phyloP scores from a whole-genome alignment of 352 stramenopile genomes.

The Globisporangium recalcitrans region DNA sequence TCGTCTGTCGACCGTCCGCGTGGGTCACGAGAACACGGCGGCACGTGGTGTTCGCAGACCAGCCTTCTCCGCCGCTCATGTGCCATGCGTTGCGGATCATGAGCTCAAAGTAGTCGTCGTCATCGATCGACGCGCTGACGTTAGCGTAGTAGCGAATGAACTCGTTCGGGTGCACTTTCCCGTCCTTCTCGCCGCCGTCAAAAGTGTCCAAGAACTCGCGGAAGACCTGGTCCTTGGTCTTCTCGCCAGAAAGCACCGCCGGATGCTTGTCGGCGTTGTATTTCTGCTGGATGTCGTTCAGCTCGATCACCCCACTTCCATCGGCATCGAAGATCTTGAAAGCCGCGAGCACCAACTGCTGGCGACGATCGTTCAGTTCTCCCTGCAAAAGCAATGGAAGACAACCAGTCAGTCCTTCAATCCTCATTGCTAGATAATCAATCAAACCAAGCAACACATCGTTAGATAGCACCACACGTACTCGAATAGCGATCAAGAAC shows the following conservation, averaged over 20 bases:
- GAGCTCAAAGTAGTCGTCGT: conserved; percentile 83
- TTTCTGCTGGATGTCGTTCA: conserved; percentile 37
- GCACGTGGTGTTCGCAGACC: conserved; percentile 61
- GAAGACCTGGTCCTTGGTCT: conserved; percentile 28
- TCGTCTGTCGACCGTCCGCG: conserved; percentile 40
- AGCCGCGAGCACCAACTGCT: conserved; percentile 52
- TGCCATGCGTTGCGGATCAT: conserved; percentile 85
- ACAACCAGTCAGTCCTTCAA: not conserved
- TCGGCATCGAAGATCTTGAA: conserved; percentile 71
- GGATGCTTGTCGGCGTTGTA: conserved; percentile 56
- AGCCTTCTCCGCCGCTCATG: conserved; percentile 57
- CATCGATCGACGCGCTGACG: conserved; percentile 61
- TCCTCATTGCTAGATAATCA: no score
- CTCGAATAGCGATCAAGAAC: conserved; percentile 59
- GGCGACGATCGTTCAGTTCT: conserved; percentile 36
- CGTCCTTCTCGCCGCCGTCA: conserved; percentile 30
- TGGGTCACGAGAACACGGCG: conserved; percentile 57
- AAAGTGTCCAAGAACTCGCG: conserved; percentile 37
- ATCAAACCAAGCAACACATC: no score
- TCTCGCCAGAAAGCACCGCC: conserved; percentile 39
- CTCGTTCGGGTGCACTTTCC: conserved; percentile 28
- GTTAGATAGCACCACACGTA: no score
- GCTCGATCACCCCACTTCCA: conserved; percentile 40
- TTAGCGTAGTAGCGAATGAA: conserved; percentile 75
- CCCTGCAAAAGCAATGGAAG: conserved; percentile 17